These are phyloP conservation scores for Sporothrix pallida DNA, from an alignment of 2,329 filamentous ascomycete genomes.

Conservation along the genomic window DNA sequence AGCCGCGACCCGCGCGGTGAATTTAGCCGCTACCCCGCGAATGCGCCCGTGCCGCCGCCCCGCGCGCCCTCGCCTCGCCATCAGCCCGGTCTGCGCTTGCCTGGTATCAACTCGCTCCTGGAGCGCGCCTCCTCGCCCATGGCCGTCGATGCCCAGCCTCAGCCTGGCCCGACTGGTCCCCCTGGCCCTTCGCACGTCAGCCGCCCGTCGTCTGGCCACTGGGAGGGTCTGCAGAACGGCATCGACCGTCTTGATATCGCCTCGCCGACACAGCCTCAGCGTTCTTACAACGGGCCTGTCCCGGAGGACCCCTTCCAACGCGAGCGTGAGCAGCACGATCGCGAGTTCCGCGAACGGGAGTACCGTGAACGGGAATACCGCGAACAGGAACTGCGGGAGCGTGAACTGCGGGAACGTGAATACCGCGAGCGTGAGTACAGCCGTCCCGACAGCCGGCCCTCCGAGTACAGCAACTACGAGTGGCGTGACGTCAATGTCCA, in stretches of 20 bases:
- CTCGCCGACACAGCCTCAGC: slow-evolving; percentile 45
- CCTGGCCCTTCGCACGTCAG: slow-evolving; percentile 54
- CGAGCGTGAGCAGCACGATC: too few relatives aligned
- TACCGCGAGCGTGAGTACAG: too few relatives aligned
- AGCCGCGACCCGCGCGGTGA: slow-evolving; percentile 42
- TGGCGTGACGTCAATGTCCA: slow-evolving; percentile 46
- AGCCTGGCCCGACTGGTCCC: not conserved
- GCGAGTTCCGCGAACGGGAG: too few relatives aligned
- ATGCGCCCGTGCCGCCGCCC: slow-evolving; percentile 52
- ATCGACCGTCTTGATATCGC: slow-evolving; percentile 71
- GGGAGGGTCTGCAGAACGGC: slow-evolving; percentile 70
- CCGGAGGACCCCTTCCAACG: too few relatives aligned
- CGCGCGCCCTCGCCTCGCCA: slow-evolving; percentile 52
- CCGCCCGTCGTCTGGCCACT: slow-evolving; percentile 54
- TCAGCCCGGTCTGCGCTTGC: slow-evolving; percentile 70
- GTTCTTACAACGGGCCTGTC: too few relatives aligned
- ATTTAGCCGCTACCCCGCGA: not conserved
- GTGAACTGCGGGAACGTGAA: too few relatives aligned
- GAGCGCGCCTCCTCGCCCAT: slow-evolving; percentile 67
- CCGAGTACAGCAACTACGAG: too few relatives aligned
- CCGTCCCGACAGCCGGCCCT: too few relatives aligned
- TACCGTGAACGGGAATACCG: too few relatives aligned
- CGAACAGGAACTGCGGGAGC: too few relatives aligned
- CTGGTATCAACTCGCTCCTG: slow-evolving; percentile 85
- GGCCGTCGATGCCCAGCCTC: slow-evolving; percentile 67